Evolutionary conservation across 106 monocot genomes (phyloP), one percentile per base, ranked within the genome.

Genomic region (Acorus gramineus): DNA sequence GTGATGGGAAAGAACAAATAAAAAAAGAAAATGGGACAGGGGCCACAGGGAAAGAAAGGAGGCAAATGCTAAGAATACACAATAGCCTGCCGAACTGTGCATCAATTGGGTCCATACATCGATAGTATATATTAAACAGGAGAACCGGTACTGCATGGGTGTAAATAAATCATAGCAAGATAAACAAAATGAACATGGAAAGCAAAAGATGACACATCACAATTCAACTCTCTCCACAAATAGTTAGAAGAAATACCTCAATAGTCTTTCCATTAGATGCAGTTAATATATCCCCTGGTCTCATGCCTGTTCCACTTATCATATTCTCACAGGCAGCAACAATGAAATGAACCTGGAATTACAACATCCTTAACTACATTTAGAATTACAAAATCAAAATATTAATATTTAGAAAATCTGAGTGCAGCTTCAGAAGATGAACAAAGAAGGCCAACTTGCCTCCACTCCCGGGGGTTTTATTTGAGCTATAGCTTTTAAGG

Each of bases 281-380:
- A 13, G 93, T 94, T 49, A 94, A 50, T 66, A 89, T 89, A 61
- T 94, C 93, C 60, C 93, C 89, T 10, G 93, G 93, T 71, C 93
- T 89, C 93, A 94, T 89, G 51, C 89, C 93, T 7, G 93, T 78
- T 51, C 93, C 89, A 65, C 93, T 94, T 56, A 94, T 94, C 93
- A 94, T 94, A 74, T 94, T 94, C 80, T 94, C 93, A 82, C 93
- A 94, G 3, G 93, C 93, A 72, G 93, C 93, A 72, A 94, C 93
- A 63, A 94, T 78, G 65, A 94, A 94, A 68, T 94, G 93, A 70
- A 94, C 82, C 93, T 93, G 77, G 12, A 71, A 79, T 46, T 4
- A 4, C n/a, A 69, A 49, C 28, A 51, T 44, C 11, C 52, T 51
- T 50, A 60, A 53, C 3, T 4, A 69, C 46, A 9, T 4, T 47